Evolutionary conservation across 2,329 filamentous ascomycete genomes (phyloP).

Genomic region (Apiospora rasikravindrae): DNA sequence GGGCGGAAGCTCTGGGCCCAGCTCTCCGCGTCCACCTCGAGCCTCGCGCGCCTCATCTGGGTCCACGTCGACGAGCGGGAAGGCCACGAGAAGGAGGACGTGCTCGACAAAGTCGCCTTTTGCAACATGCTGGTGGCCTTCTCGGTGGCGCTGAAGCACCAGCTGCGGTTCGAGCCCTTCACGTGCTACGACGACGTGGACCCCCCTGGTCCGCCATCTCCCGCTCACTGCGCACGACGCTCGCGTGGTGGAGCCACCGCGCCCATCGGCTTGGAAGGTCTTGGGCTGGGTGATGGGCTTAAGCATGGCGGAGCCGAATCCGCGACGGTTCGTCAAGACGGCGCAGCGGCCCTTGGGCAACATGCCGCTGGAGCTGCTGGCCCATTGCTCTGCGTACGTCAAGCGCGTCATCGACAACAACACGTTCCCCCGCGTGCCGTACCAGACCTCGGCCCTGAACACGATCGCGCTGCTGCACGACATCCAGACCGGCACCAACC

Average conservation of each 20-base stretch:
- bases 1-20: conserved; percentile 68
- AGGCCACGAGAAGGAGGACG: conserved; percentile 64
- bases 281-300: conserved; percentile 77
- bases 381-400: conserved; percentile 71
- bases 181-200: conserved; percentile 76
- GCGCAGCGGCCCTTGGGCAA: conserved; percentile 77
- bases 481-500: conserved; percentile 72
- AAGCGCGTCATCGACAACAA: conserved; percentile 63
- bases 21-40: conserved; percentile 65
- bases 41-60: conserved; percentile 82
- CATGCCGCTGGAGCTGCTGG: conserved; percentile 79
- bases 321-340: conserved; percentile 76
- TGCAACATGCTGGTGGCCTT: conserved; percentile 77
- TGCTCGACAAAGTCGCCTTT: conserved; percentile 65
- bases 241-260: conserved; percentile 45
- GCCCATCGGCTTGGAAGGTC: conserved; percentile 61
- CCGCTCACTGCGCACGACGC: conserved; percentile 61
- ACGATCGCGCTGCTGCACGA: conserved; percentile 72
- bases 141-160: conserved; percentile 79
- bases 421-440: conserved; percentile 62
- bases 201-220: conserved; percentile 72
- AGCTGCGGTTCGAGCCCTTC: conserved; percentile 82
- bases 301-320: conserved; percentile 78
- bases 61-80: conserved; percentile 71
- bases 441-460: conserved; percentile 62